Evolutionary conservation across 73 alveolate genomes (phyloP).

Genomic region (Tetrahymena elliotti): DNA sequence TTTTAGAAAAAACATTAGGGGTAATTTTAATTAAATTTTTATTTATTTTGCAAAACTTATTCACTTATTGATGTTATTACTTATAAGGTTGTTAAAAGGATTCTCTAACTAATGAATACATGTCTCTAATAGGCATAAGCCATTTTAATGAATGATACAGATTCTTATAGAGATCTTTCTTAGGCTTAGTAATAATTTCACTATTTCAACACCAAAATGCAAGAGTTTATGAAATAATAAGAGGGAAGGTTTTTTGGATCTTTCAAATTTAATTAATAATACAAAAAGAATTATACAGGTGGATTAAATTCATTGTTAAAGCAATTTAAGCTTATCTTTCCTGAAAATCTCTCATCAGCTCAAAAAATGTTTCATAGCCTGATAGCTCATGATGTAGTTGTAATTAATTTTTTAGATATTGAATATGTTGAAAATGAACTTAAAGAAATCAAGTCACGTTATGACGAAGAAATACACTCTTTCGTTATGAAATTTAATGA

Average conservation of each 20-base stretch:
- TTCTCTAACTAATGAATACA: neutral
- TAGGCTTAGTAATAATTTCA: neutral
- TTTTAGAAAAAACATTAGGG: neutral
- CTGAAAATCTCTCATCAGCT: neutral
- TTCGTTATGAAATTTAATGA: neutral
- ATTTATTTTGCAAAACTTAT: neutral
- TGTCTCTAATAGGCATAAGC: neutral
- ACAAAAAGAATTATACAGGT: neutral
- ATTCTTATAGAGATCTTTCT: neutral
- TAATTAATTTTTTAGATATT: neutral
- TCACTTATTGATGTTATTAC: neutral
- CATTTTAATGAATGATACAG: neutral
- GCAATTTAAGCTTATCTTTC: neutral
- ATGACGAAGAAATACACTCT: neutral
- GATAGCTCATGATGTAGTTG: neutral
- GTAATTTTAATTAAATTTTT: neutral
- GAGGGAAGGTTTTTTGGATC: neutral
- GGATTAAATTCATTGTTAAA: neutral
- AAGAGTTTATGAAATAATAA: neutral
- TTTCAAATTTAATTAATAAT: neutral
- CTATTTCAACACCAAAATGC: neutral
- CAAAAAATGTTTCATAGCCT: neutral
- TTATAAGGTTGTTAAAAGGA: neutral
- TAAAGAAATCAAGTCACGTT: neutral
- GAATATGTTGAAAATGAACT: neutral